phyloP scores from a whole-genome alignment of 208 protist genomes.

The Leishmania turanica region DNA sequence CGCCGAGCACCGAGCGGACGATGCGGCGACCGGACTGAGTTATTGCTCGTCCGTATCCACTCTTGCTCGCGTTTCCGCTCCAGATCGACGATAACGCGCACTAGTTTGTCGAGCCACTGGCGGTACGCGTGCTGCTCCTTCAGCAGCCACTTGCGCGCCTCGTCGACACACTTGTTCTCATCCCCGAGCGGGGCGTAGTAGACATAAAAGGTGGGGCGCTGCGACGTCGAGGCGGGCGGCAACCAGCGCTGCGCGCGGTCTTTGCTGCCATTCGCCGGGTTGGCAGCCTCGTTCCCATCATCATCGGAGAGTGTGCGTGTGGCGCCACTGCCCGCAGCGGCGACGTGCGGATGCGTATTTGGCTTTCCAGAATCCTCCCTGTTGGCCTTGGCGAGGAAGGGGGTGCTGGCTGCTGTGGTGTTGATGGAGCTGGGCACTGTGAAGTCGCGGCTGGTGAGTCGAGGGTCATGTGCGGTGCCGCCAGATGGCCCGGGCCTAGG shows the following conservation, averaged over 20 bases:
- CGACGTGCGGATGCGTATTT: not conserved
- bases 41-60: slow-evolving; percentile 7
- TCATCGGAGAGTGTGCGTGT: not conserved
- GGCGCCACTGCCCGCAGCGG: not conserved
- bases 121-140: slow-evolving; percentile 47
- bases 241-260: not conserved
- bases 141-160: slow-evolving; percentile 50
- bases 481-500: not conserved
- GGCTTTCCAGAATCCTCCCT: not conserved
- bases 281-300: not conserved
- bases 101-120: slow-evolving; percentile 38
- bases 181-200: slow-evolving; percentile 68
- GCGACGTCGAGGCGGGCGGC: not conserved
- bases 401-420: not conserved
- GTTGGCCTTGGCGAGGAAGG: not conserved
- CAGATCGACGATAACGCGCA: slow-evolving; percentile 20
- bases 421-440: slow-evolving; percentile 2
- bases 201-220: slow-evolving; percentile 48
- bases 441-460: slow-evolving; percentile 19
- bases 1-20: slow-evolving; percentile 22
- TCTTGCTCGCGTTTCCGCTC: slow-evolving; percentile 29
- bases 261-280: not conserved
- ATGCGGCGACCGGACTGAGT: slow-evolving; percentile 7
- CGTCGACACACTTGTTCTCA: slow-evolving; percentile 48
- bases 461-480: not conserved